Conservation (phyloP, 208 protist genomes). For the Wallacemonas sp. region DNA sequence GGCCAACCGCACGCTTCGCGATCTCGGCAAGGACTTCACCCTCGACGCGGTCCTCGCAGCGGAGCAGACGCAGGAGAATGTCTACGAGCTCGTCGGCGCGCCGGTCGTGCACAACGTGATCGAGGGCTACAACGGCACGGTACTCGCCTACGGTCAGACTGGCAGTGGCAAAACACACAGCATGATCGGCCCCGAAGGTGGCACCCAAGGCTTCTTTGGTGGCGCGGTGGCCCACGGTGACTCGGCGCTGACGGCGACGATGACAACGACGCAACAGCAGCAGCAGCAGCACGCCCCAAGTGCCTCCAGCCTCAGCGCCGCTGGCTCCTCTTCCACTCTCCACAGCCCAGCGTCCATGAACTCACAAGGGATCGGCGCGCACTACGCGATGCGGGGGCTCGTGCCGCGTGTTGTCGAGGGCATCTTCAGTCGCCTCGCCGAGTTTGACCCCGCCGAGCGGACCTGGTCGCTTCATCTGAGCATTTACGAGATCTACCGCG, state of each 20-base stretch:
- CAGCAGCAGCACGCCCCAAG: no score
- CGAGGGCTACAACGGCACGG: slow-evolving; percentile 55
- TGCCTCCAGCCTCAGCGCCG: no score
- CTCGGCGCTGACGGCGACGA: neutral
- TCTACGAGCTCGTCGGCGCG: slow-evolving; percentile 38
- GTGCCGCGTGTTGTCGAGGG: slow-evolving; percentile 52
- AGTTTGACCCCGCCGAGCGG: slow-evolving; percentile 28
- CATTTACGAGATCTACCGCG: slow-evolving; percentile 72
- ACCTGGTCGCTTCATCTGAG: slow-evolving; percentile 31
- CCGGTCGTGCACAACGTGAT: slow-evolving; percentile 45
- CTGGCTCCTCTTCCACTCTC: neutral
- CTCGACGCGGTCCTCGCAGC: slow-evolving; percentile 49
- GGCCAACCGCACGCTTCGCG: slow-evolving; percentile 14
- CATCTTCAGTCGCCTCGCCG: slow-evolving; percentile 35
- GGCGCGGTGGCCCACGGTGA: neutral
- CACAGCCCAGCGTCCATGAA: neutral
- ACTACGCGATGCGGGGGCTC: slow-evolving; percentile 37
- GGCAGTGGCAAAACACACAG: slow-evolving; percentile 69
- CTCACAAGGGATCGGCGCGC: neutral
- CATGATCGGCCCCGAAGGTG: slow-evolving; percentile 56
- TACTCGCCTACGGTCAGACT: slow-evolving; percentile 64
- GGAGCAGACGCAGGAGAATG: slow-evolving; percentile 39
- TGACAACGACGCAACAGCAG: neutral
- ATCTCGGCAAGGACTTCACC: slow-evolving; percentile 31
- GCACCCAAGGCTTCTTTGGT: slow-evolving; percentile 15